Conservation (phyloP, 2,329 filamentous ascomycete genomes). For the Colletotrichum sp. region DNA sequence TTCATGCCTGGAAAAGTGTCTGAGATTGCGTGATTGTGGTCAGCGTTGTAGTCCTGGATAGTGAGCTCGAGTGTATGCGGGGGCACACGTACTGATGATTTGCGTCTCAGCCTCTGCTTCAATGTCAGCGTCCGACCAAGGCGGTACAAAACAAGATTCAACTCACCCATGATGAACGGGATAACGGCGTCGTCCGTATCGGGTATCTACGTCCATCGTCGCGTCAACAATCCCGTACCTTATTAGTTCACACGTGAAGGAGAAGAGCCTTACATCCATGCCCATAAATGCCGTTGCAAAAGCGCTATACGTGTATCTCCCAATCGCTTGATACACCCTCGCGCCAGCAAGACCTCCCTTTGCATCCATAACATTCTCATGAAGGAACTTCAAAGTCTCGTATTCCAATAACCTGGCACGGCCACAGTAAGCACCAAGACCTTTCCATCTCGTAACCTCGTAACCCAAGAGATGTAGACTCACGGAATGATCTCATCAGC, state of each 20-base stretch:
- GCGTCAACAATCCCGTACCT: too few relatives aligned
- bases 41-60: not conserved
- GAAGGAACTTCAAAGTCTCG: not conserved
- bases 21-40: not conserved
- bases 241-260: too few relatives aligned
- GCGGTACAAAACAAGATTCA: fast-evolving
- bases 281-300: not conserved
- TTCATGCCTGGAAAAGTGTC: not conserved
- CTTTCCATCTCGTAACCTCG: not conserved
- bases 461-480: fast-evolving
- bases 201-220: not conserved
- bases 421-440: not conserved
- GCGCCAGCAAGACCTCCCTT: not conserved
- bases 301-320: not conserved
- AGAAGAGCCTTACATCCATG: not conserved
- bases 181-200: not conserved
- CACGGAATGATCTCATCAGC: not conserved
- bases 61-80: fast-evolving
- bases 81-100: not conserved
- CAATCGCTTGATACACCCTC: not conserved
- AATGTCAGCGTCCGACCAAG: not conserved
- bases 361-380: not conserved
- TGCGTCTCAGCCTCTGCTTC: not conserved
- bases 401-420: not conserved
- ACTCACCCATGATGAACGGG: not conserved